A percentile compares a stretch with the other conserved stretches of the same genome.
phyloP scores from a whole-genome alignment of 1,284 basidiomycete species.

The Microstroma glucosiphilum region DNA sequence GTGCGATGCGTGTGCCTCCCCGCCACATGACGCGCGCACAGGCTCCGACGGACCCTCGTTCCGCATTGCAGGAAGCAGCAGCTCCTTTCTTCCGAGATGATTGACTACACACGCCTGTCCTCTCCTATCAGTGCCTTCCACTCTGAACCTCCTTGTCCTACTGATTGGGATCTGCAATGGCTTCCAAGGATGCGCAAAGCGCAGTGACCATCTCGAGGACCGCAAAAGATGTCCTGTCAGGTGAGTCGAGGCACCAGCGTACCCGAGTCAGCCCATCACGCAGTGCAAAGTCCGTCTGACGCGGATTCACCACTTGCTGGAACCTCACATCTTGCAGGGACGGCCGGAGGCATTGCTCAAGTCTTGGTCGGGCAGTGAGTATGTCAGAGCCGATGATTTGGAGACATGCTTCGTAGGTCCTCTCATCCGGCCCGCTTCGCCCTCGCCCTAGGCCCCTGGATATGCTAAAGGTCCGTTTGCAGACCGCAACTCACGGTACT shows the following conservation, averaged over 20 bases:
- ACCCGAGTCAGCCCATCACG: background rate
- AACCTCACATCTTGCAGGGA: conserved; percentile 42
- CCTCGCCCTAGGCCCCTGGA: conserved; percentile 63
- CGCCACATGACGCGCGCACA: no score
- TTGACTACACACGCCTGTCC: no score
- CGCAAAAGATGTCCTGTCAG: conserved; percentile 1
- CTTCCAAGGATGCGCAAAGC: background rate
- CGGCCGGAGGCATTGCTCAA: conserved; percentile 80
- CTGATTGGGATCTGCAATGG: background rate
- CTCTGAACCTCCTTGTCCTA: background rate
- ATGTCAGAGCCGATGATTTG: background rate
- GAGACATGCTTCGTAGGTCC: background rate
- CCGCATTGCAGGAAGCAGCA: no score
- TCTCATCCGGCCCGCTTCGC: background rate
- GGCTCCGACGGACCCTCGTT: no score
- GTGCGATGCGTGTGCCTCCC: no score
- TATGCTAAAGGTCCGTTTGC: conserved; percentile 91
- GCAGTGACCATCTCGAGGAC: background rate
- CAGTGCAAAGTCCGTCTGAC: background rate
- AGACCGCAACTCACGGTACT: conserved; percentile 84
- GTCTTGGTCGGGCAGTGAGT: conserved; percentile 73
- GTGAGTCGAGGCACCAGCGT: background rate
- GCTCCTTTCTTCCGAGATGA: no score
- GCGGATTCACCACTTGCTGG: background rate
- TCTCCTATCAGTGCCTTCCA: no score